Evolutionary conservation across 2,329 filamentous ascomycete species (phyloP).

Genomic region (Kalaharituber pfeilii): DNA sequence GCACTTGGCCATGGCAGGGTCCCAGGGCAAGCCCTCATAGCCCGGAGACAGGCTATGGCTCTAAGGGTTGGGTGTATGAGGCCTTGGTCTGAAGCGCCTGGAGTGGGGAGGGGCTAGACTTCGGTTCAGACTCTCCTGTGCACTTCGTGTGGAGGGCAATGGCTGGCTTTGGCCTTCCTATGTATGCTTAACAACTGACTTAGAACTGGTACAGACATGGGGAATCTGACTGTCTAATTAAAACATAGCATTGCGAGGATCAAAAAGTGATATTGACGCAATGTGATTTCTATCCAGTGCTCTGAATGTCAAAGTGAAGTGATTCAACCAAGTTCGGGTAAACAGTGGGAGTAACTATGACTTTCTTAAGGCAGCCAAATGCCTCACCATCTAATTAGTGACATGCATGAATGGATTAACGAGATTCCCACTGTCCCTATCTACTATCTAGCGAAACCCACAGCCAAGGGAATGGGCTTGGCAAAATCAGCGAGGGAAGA

Average conservation of each 20-base stretch:
- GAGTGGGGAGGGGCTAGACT: conserved; percentile 27
- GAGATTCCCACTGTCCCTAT: conserved; percentile 20
- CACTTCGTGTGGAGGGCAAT: conserved; percentile 24
- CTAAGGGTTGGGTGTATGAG: conserved; percentile 30
- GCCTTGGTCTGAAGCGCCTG: conserved; percentile 27
- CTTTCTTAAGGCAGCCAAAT: conserved; percentile 30
- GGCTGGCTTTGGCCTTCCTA: conserved; percentile 26
- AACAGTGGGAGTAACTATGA: conserved; percentile 32
- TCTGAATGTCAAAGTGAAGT: conserved; percentile 25
- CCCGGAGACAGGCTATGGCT: conserved; percentile 31
- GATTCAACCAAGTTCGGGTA: conserved; percentile 31
- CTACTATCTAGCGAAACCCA: conserved; percentile 21
- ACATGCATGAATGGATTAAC: conserved; percentile 12
- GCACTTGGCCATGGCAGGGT: too few relatives aligned
- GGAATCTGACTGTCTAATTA: conserved; percentile 32
- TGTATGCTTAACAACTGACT: conserved; percentile 29
- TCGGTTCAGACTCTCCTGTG: conserved; percentile 21
- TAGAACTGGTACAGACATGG: conserved; percentile 31
- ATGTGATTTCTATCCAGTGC: not conserved
- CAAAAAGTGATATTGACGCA: not conserved
- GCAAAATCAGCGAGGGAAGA: conserved; percentile 25
- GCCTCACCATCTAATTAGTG: conserved; percentile 23
- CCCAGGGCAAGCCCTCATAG: too few relatives aligned
- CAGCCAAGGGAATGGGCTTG: conserved; percentile 20
- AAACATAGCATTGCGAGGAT: conserved; percentile 33